Conservation (phyloP, 106 monocot genomes). For the Acorus gramineus region DNA sequence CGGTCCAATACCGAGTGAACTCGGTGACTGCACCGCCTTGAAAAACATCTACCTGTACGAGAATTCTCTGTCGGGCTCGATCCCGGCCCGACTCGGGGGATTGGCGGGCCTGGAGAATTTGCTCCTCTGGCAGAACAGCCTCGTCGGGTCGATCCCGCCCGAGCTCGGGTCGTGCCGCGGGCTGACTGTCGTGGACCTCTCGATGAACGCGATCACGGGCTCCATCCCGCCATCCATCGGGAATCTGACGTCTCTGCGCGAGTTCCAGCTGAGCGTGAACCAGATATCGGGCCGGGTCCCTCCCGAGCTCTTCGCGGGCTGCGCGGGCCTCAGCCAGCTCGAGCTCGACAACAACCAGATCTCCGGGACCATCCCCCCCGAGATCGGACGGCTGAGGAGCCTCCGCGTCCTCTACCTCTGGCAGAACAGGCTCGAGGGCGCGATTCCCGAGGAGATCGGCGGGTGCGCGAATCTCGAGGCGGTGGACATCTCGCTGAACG, state of each 20-base stretch:
- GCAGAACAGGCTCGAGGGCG: slow-evolving; percentile 61
- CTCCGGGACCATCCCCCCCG: slow-evolving; percentile 50
- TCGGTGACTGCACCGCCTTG: slow-evolving; percentile 52
- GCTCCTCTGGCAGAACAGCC: slow-evolving; percentile 79
- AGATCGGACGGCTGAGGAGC: slow-evolving; percentile 37
- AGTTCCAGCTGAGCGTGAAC: slow-evolving; percentile 87
- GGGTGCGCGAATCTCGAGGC: slow-evolving; percentile 53
- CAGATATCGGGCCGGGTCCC: slow-evolving; percentile 70
- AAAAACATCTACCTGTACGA: slow-evolving; percentile 70
- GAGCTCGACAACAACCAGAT: slow-evolving; percentile 90
- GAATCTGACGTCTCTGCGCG: slow-evolving; percentile 45
- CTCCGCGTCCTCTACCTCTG: slow-evolving; percentile 59
- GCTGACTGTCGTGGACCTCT: slow-evolving; percentile 52
- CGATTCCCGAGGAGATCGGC: slow-evolving; percentile 53
- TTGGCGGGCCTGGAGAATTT: slow-evolving; percentile 42
- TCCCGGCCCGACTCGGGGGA: slow-evolving; percentile 44
- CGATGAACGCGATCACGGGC: slow-evolving; percentile 66
- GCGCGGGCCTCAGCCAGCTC: slow-evolving; percentile 61
- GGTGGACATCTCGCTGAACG: slow-evolving; percentile 78
- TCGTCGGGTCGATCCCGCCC: slow-evolving; percentile 69
- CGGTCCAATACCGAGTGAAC: slow-evolving; percentile 72
- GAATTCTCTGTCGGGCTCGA: slow-evolving; percentile 56
- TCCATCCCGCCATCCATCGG: slow-evolving; percentile 47
- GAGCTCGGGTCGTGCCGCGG: slow-evolving; percentile 41
- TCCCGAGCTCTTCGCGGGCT: slow-evolving; percentile 28